phyloP scores from a whole-genome alignment of 352 stramenopile species.

The Phytophthora hybrid region DNA sequence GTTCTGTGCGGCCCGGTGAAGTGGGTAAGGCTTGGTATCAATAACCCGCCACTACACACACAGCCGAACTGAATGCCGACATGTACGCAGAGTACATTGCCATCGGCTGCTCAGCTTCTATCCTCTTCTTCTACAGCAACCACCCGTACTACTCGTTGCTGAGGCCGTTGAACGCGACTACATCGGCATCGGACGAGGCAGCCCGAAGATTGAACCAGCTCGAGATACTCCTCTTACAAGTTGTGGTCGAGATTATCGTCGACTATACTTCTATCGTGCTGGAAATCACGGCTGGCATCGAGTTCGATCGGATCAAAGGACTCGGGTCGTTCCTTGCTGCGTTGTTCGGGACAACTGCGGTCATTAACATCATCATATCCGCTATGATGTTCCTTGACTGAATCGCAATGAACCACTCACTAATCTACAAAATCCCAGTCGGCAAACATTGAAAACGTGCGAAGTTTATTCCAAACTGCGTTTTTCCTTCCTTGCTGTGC shows the following conservation, averaged over 20 bases:
- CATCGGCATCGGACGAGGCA: constrained; percentile 9
- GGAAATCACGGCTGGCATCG: constrained; percentile 41
- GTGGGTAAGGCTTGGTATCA: too few relatives aligned
- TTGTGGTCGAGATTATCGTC: constrained; percentile 32
- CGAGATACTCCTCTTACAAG: constrained; percentile 28
- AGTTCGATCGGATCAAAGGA: constrained; percentile 36
- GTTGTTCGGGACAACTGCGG: constrained; percentile 37
- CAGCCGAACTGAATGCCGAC: constrained; percentile 38
- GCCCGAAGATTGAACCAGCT: constrained; percentile 20
- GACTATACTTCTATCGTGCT: constrained; percentile 39
- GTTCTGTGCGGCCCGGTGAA: too few relatives aligned
- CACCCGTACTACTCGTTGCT: constrained; percentile 42
- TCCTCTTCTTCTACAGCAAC: constrained; percentile 46
- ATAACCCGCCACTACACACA: constrained; percentile 9
- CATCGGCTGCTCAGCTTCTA: constrained; percentile 44
- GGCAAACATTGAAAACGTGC: neutral
- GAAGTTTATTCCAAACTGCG: neutral
- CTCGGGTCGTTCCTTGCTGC: constrained; percentile 41
- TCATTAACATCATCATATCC: constrained; percentile 50
- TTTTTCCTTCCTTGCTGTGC: neutral
- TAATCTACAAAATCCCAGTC: neutral
- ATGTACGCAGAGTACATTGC: constrained; percentile 62
- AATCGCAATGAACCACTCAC: neutral
- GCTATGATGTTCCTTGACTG: constrained; percentile 45
- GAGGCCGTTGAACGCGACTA: constrained; percentile 8